Evolutionary conservation across 2,329 filamentous ascomycete species (phyloP), one percentile per base, ranked within the genome.

Genomic region (Fusarium penzigii): DNA sequence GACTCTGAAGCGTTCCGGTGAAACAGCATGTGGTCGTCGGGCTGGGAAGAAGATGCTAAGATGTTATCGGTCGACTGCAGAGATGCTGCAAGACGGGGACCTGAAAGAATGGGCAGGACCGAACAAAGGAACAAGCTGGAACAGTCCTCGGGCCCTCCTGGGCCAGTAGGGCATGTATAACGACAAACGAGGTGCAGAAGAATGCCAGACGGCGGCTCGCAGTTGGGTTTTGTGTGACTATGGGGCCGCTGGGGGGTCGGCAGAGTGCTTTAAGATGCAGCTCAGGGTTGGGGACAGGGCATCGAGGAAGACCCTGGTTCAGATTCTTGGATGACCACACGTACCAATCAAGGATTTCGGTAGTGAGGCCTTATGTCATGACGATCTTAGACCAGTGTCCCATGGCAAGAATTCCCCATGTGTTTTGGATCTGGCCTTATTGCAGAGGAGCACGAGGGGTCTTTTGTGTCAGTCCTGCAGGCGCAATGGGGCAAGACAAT

Each of bases 151-250:
- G 67, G 64, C 44, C 52, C 58, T 62, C 57, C 51, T 52, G 55
- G 53, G 52, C 56, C 59, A 48, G 61, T 41, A 55, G 57, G 69
- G 67, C 69, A 62, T 58, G 57, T 59, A 60, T 58, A 58, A 61
- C 63, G 62, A 59, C 57, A 67, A 56, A 61, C 61, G 61, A 63
- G 63, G 65, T 65, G 62, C 56, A 56, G 59, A 63, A 52, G 61
- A 58, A 66, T 62, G 63, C 65, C 66, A 68, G 68, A 72, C 67
- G 68, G 69, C 72, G 72, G 74, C 70, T 72, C 68, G 66, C 65
- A 61, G 68, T 72, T 71, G 72, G 72, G 68, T 77, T 76, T 78
- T 78, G 78, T 80, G 76, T 71, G 72, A 78, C 76, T 78, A 72
- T 69, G 69, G 69, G 57, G 56, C 64, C 59, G 49, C 61, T 59